Evolutionary conservation across 768 basidiomycete species (phyloP).

Genomic region (Jaapia argillacea): DNA sequence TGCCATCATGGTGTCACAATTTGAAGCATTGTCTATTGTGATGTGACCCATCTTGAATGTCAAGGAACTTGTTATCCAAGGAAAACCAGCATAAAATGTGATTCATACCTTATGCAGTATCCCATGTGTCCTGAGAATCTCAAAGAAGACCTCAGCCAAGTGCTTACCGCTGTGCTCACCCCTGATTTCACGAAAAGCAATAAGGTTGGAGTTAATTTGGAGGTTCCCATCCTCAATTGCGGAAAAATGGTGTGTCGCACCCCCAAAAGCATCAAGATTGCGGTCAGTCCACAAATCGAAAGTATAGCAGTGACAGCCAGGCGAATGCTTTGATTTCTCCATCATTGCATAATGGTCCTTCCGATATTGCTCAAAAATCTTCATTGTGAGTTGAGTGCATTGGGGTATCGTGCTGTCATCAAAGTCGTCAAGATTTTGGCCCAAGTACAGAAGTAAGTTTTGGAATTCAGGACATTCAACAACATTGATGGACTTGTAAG

Average conservation of each 20-base stretch:
- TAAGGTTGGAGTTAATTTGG: not conserved
- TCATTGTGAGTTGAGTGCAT: too few species aligned
- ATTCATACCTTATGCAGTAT: not conserved
- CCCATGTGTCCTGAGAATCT: not conserved
- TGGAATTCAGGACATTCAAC: slow-evolving; percentile 5
- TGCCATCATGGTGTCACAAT: not conserved
- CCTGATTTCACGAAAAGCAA: not conserved
- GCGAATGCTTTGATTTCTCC: too few species aligned
- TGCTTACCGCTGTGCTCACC: not conserved
- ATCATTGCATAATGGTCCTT: too few species aligned
- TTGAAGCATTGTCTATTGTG: not conserved
- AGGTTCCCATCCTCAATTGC: not conserved
- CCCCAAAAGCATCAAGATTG: not conserved
- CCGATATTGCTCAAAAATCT: too few species aligned
- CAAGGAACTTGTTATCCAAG: not conserved
- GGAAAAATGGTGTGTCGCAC: not conserved
- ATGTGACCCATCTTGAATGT: too few species aligned
- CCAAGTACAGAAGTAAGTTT: slow-evolving; percentile 5
- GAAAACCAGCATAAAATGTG: not conserved
- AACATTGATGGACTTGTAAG: slow-evolving; percentile 5
- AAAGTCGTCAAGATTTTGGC: too few species aligned
- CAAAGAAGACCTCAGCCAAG: not conserved
- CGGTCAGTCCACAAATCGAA: not conserved
- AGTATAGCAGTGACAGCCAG: not conserved
- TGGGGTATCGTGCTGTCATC: too few species aligned